Conservation (phyloP, 768 basidiomycete genomes). For the Myochromella boudieri region DNA sequence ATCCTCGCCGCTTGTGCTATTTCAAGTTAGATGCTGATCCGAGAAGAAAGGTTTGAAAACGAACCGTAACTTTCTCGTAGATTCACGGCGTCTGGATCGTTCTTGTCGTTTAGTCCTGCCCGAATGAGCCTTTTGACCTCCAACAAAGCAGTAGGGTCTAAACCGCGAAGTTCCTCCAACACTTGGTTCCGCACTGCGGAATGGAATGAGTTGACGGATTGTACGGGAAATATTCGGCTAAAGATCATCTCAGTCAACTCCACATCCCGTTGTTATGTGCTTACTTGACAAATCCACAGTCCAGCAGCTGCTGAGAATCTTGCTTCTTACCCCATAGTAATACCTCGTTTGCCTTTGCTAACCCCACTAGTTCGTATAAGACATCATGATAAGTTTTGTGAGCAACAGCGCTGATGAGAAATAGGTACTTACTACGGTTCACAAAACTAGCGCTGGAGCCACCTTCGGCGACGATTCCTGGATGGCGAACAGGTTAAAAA, state of each 20-base stretch:
- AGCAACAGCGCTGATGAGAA: neutral
- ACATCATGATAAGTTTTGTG: neutral
- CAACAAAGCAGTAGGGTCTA: slow-evolving; percentile 56
- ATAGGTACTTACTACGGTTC: slow-evolving; percentile 51
- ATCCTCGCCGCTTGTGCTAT: slow-evolving; percentile 65
- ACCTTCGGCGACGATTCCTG: slow-evolving; percentile 67
- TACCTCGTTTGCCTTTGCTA: slow-evolving; percentile 69
- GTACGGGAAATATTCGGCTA: slow-evolving; percentile 61
- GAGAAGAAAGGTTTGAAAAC: slow-evolving; percentile 9
- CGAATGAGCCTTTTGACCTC: slow-evolving; percentile 53
- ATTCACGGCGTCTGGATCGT: slow-evolving; percentile 62
- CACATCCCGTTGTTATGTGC: slow-evolving; percentile 12
- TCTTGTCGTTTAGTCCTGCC: slow-evolving; percentile 58
- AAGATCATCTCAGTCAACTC: slow-evolving; percentile 6
- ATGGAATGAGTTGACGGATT: slow-evolving; percentile 54
- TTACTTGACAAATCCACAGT: slow-evolving; percentile 67
- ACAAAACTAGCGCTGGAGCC: slow-evolving; percentile 70
- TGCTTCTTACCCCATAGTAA: slow-evolving; percentile 72
- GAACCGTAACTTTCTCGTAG: slow-evolving; percentile 65
- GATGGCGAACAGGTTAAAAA: neutral
- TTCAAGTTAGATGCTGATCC: neutral
- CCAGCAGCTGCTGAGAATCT: slow-evolving; percentile 52
- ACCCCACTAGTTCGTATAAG: slow-evolving; percentile 50
- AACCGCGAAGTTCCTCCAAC: slow-evolving; percentile 54
- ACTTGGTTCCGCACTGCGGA: slow-evolving; percentile 46